Percentiles rank a stretch among this genome's conserved stretches.
These are phyloP conservation scores for Fusarium chaquense DNA, from an alignment of 2,329 filamentous ascomycete species.

Conservation along the genomic window DNA sequence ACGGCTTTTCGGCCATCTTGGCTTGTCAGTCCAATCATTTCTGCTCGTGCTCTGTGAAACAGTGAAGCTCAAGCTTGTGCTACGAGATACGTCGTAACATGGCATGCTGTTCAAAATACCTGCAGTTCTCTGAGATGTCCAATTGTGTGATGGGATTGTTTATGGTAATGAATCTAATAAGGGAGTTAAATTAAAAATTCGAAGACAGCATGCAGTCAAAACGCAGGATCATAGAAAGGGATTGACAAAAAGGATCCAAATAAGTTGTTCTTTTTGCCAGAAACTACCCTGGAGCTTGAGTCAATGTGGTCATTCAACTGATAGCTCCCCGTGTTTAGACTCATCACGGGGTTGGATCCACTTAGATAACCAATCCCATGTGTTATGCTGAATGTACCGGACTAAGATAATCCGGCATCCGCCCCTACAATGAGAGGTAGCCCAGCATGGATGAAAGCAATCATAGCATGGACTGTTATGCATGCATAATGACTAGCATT, in stretches of 20 bases:
- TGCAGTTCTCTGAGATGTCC: rapidly evolving
- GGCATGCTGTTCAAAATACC: rapidly evolving
- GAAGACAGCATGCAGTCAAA: not conserved
- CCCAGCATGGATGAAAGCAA: not conserved
- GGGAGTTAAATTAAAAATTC: no score
- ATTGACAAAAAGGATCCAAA: not conserved
- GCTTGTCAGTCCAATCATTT: not conserved
- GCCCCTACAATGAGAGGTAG: no score
- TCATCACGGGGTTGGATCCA: no score
- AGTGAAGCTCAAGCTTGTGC: not conserved
- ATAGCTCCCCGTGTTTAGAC: no score
- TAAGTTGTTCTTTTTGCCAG: not conserved
- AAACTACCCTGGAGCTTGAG: not conserved
- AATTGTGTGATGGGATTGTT: not conserved
- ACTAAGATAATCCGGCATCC: not conserved
- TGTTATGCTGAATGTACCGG: no score
- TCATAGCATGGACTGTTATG: not conserved
- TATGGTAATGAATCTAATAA: no score
- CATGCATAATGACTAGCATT: not conserved
- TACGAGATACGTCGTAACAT: no score
- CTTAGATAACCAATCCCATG: no score
- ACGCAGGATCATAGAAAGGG: rapidly evolving
- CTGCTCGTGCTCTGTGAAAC: not conserved
- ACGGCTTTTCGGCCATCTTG: not conserved
- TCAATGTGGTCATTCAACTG: not conserved